Evolutionary conservation across 2,329 filamentous ascomycete species (phyloP).

Genomic region (Diaporthe australafricana): DNA sequence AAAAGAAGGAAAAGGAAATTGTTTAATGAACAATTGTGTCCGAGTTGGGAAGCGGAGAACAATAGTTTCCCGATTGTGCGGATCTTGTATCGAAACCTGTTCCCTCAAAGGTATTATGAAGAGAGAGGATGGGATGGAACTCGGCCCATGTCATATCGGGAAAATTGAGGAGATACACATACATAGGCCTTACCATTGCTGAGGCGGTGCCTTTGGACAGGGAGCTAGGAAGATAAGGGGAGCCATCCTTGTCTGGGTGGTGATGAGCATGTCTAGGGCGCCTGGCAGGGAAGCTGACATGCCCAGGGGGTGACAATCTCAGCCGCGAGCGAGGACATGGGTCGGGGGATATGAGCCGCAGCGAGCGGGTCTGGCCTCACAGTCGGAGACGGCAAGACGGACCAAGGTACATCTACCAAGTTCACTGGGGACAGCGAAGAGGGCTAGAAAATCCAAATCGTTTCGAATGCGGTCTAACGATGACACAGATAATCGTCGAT

Average conservation of each 20-base stretch:
- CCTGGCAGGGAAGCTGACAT: constrained; percentile 26
- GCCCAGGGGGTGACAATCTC: constrained; percentile 25
- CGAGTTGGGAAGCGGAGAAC: constrained; percentile 23
- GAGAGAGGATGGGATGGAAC: constrained; percentile 19
- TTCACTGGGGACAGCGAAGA: constrained; percentile 3
- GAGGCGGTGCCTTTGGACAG: constrained; percentile 21
- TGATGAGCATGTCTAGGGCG: constrained; percentile 32
- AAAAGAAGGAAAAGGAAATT: constrained; percentile 26
- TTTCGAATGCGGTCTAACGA: constrained; percentile 27
- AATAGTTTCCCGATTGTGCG: constrained; percentile 6
- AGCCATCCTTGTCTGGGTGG: constrained; percentile 26
- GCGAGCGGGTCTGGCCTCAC: constrained; percentile 3
- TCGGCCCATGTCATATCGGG: constrained; percentile 27
- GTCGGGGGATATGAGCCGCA: constrained; percentile 21
- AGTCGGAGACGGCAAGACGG: constrained; percentile 3
- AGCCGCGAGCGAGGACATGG: constrained; percentile 33
- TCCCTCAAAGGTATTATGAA: background rate
- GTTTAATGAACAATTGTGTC: constrained; percentile 2
- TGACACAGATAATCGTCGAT: constrained; percentile 17
- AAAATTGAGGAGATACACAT: constrained; percentile 23
- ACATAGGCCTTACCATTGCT: constrained; percentile 8
- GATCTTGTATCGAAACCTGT: constrained; percentile 3
- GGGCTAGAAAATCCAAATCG: constrained; percentile 19
- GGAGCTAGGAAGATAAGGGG: constrained; percentile 12
- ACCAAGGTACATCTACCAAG: constrained; percentile 16